Conservation (phyloP, 163 green algal genomes). For the Volvox carteri region DNA sequence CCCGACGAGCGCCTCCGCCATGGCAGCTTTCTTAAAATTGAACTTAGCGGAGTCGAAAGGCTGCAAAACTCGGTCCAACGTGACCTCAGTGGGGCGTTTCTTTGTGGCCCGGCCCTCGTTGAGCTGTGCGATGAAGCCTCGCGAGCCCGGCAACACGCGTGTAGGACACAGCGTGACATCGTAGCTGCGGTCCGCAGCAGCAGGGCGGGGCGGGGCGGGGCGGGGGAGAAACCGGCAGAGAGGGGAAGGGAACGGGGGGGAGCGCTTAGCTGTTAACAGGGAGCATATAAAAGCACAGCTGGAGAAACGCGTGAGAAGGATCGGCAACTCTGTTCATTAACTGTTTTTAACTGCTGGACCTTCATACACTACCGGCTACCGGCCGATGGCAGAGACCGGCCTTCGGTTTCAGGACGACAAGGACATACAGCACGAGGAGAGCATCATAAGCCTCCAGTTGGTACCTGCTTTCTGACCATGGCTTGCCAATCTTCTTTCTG, state of each 20-base stretch:
- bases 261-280: too few relatives aligned
- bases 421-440: too few relatives aligned
- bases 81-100: conserved; percentile 98
- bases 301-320: too few relatives aligned
- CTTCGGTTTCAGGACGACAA: too few relatives aligned
- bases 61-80: conserved; percentile 91
- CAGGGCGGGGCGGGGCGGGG: background rate
- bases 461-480: too few relatives aligned
- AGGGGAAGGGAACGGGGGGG: background rate
- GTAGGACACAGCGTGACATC: conserved; percentile 93
- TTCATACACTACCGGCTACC: too few relatives aligned
- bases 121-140: conserved; percentile 96
- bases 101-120: conserved; percentile 97
- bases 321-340: too few relatives aligned
- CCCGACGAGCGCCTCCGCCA: conserved; percentile 94
- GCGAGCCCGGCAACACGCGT: conserved; percentile 85
- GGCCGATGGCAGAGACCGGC: too few relatives aligned
- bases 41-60: conserved; percentile 96
- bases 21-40: conserved; percentile 97
- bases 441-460: too few relatives aligned
- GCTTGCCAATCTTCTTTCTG: too few relatives aligned
- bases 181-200: conserved; percentile 74
- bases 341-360: too few relatives aligned
- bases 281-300: too few relatives aligned
- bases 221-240: background rate